Evolutionary conservation across 306 rosid genomes (phyloP), one percentile per base, ranked within the genome.

Genomic region (Gillenia trifoliata): DNA sequence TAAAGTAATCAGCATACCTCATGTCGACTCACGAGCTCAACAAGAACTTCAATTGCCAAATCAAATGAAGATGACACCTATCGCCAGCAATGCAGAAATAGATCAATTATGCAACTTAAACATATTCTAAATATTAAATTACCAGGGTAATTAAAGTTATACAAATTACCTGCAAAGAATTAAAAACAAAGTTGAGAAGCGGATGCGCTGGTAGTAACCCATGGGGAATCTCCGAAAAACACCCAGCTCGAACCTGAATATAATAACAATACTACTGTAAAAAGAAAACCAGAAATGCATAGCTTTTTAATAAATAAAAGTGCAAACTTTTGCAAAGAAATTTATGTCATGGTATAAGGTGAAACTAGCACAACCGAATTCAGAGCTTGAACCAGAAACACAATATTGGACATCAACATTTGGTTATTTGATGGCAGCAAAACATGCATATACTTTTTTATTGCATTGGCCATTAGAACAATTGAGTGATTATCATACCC

Each of bases 31-130:
- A 91, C 92, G 72, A 91, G 97, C 70, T 93, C 98, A 71, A 88
- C 80, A 33, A 93, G 97, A 88, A 93, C 98, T 89, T 93, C 96
- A 83, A 91, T 89, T 75, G 98, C 94, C 79, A 91, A 80, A 83
- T 91, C 96, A 88, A 93, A 93, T 60, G 93, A 85, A 68, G 85
- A 81, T 61, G 84, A 68, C 76, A 86, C 97, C 97, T 93, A 70
- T 80, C 81, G 64, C 75, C 85, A 11, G 79, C 41, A 83, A 79
- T 36, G 70, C 25, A 79, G 50, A 80, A 60, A 77, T 62, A 73
- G 71, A 57, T 45, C 29, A 69, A 56, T 59, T 40, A 65, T 36
- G 60, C 43, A 78, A 79, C 82, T 30, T 29, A 22, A 17, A 50
- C 56, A 13, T 70, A 43, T 72, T 68, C 16, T 6, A 33, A 45